Percentiles rank a stretch among this genome's conserved stretches.
Conservation (phyloP, 2,329 filamentous ascomycete genomes). For the Hirsutella thompsonii region DNA sequence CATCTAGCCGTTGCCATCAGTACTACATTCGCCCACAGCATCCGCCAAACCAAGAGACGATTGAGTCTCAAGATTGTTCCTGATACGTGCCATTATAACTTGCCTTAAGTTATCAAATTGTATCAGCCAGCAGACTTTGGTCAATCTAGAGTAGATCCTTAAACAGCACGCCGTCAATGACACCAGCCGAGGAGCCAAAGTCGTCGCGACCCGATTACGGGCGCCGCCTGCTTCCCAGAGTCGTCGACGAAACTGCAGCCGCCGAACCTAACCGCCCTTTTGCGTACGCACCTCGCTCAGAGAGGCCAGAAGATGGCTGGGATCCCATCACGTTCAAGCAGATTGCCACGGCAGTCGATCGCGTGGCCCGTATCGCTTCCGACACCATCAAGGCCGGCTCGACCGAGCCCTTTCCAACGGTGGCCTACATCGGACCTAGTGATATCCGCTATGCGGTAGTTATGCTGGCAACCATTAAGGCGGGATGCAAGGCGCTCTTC, state of each 20-base stretch:
- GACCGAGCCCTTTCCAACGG: slow-evolving; percentile 16
- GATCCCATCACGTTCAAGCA: slow-evolving; percentile 12
- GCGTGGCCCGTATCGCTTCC: slow-evolving; percentile 17
- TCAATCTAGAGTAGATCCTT: too few species aligned
- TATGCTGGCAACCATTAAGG: slow-evolving; percentile 26
- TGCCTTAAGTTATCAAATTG: too few species aligned
- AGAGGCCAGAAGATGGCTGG: slow-evolving; percentile 13
- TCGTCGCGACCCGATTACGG: slow-evolving; percentile 1
- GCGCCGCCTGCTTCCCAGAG: slow-evolving; percentile 7
- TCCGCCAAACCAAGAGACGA: too few species aligned
- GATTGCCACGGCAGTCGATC: slow-evolving; percentile 17
- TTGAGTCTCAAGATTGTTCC: too few species aligned
- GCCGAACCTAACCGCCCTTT: slow-evolving; percentile 18
- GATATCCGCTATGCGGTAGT: slow-evolving; percentile 25
- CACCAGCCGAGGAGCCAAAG: too few species aligned
- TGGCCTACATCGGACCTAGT: slow-evolving; percentile 20
- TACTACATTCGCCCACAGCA: too few species aligned
- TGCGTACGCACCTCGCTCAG: slow-evolving; percentile 21
- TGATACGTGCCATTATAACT: too few species aligned
- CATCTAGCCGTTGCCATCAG: too few species aligned
- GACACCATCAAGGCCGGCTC: slow-evolving; percentile 14
- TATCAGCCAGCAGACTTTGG: too few species aligned
- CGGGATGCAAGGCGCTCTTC: slow-evolving; percentile 25
- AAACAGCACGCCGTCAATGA: too few species aligned
- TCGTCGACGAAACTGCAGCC: slow-evolving; percentile 12